Evolutionary conservation across 2,329 filamentous ascomycete species (phyloP), one percentile per base, ranked within the genome.

Genomic region (Penicillium occitanis): DNA sequence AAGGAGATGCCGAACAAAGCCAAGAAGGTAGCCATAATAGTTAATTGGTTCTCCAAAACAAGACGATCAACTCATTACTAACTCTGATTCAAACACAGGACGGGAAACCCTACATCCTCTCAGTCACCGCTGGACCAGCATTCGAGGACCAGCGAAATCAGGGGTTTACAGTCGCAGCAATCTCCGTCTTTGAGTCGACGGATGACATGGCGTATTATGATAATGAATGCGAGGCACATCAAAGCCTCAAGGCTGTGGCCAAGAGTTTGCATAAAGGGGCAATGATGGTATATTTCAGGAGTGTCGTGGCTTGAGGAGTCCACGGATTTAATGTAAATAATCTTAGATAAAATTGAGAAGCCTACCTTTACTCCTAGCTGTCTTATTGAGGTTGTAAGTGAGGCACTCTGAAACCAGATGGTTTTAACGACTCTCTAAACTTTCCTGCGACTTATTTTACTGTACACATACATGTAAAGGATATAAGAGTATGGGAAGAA

Each of bases 1-100:
- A 44, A 48, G 37, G 62, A 58, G 37, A 64, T 64, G 51, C 50
- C 50, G 13, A 58, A 40, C 8, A 46, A 57, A 53, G 62, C 62
- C 5, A 57, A 19, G 13, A 64, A 64, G 62, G 62, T 64, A 64
- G 33, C 6, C n/a, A 13, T 17, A n/a, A 25, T 44, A 25, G 17
- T 5, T 8, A 28, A 25, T 1, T 22, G 13, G 19, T 13, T 14
- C 10, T 40, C 6, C 33, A 10, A 22, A 44, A 44, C 2, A 44
- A 33, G 5, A 2, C 17, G 17, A 25, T 25, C 35, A 5, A 28
- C 6, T 17, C 14, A 10, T 19, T 17, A 33, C 51, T 64, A 37
- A 61, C 3, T 30, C n/a, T 40, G 14, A n/a, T 46, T 44, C n/a
- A 33, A 25, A 13, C 28, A 14, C 5, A 61, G 58, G 22, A 61